Base-by-base conservation (phyloP, 306 rosid genomes). In the Echinosophora koreensis region DNA sequence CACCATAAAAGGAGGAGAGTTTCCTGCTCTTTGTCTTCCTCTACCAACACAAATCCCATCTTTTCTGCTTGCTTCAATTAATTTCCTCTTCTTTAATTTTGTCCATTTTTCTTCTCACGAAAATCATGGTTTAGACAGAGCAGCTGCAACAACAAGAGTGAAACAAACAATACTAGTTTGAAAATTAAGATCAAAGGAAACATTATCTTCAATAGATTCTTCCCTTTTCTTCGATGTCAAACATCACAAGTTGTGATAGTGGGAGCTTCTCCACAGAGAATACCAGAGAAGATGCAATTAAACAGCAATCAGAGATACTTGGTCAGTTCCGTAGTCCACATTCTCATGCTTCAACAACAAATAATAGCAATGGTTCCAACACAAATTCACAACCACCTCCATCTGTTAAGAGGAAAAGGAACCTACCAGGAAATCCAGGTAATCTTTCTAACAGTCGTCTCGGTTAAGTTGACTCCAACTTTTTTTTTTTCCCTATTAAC, bases 371-470 rank as follows among this genome's bases (percentile, higher is more conserved):
- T 86, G 91, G 86, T 73, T 82, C 82, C 84, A 81, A 88, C 73
- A 49, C 81, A 11, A 72, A 74, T 71, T 81, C 82, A 32, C 84
- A 77, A 39, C 84, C 80, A n/a, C 83, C 84, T 60, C 84, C 87
- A 49, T 79, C 88, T 37, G 63, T 66, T 59, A 94, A 90, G 91
- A 94, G 74, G 87, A 94, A 89, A 78, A 86, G 98, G 67, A 94
- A 82, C 87, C 89, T 88, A 58, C 97, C 98, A 30, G 98, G 98
- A 85, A 94, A 84, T 76, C 98, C 98, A 80, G 98, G 98, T 93
- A 52, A 4, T 18, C 55, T 60, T 52, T 69, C 71, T 6, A 73
- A 49, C 76, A 47, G 22, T 17, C 62, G 28, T 55, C 50, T 54
- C 38, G 35, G 0, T 60, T 60, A 58, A 60, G 49, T 37, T 68